phyloP scores from a whole-genome alignment of 441 rosid species.

The Croton setiger region DNA sequence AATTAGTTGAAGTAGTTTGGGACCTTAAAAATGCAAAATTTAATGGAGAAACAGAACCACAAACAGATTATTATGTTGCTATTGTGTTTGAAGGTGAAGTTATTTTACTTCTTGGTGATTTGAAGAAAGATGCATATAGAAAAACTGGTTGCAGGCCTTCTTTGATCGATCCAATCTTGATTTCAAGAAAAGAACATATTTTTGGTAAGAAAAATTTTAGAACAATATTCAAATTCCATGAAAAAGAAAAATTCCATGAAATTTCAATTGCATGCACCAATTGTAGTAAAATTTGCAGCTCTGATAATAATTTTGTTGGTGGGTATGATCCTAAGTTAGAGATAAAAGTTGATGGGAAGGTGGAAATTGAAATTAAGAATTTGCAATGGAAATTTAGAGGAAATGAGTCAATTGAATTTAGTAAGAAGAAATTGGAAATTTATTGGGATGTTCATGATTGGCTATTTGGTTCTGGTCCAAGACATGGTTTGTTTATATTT shows the following conservation, averaged over 20 bases:
- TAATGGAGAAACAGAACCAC: constrained; percentile 75
- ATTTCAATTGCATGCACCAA: constrained; percentile 65
- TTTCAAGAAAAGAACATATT: constrained; percentile 68
- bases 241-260: constrained; percentile 46
- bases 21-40: constrained; percentile 71
- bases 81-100: constrained; percentile 74
- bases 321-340: constrained; percentile 53
- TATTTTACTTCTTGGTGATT: constrained; percentile 69
- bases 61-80: constrained; percentile 77
- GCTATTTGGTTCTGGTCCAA: constrained; percentile 69
- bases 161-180: constrained; percentile 60
- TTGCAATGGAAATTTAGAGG: constrained; percentile 86
- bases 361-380: constrained; percentile 49
- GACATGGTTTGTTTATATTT: constrained; percentile 58
- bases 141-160: constrained; percentile 74
- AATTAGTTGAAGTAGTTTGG: constrained; percentile 61
- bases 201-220: constrained; percentile 73
- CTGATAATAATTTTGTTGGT: constrained; percentile 2
- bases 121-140: constrained; percentile 70
- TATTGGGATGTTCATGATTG: constrained; percentile 88
- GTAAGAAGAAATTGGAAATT: constrained; percentile 47
- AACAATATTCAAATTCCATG: constrained; percentile 56
- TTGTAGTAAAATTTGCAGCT: background rate
- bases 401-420: constrained; percentile 47
- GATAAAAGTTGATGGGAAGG: constrained; percentile 59